A percentile compares a stretch with the other conserved stretches of the same genome.
phyloP scores from a whole-genome alignment of 441 rosid genomes.

The Populus hybrid region DNA sequence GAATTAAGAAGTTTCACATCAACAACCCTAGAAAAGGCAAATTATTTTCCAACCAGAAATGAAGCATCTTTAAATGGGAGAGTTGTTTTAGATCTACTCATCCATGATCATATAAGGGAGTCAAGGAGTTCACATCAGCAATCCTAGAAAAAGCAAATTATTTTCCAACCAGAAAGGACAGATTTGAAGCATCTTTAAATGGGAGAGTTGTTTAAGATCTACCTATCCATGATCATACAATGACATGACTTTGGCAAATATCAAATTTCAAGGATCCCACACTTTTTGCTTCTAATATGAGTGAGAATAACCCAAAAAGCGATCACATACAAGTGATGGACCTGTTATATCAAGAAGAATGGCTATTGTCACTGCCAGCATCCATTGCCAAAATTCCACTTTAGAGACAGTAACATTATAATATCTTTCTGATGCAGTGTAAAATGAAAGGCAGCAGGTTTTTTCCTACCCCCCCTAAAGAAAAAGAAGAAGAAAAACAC shows the following conservation, averaged over 20 bases:
- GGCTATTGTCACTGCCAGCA: too few species aligned
- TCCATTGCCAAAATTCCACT: too few species aligned
- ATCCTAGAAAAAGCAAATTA: not conserved
- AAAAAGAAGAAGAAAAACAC: too few species aligned
- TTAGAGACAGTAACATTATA: not conserved
- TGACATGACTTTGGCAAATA: not conserved
- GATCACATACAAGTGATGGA: not conserved
- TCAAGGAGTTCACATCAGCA: not conserved
- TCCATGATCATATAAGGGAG: not conserved
- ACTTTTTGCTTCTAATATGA: not conserved
- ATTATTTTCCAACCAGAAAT: not conserved
- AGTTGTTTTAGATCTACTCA: not conserved
- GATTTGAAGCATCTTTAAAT: slow-evolving; percentile 6
- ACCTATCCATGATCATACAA: not conserved
- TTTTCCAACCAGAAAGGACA: not conserved
- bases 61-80: slow-evolving; percentile 7
- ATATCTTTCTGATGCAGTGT: not conserved
- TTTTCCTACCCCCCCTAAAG: not conserved
- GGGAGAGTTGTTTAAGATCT: not conserved
- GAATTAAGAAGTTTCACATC: slow-evolving; percentile 3
- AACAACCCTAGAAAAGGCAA: not conserved
- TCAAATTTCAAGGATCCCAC: not conserved
- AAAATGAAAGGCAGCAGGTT: not conserved
- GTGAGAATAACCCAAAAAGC: not conserved
- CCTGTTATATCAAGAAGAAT: too few species aligned